phyloP scores from a whole-genome alignment of 1,284 basidiomycete genomes.

The Tilletiopsis washingtonensis region DNA sequence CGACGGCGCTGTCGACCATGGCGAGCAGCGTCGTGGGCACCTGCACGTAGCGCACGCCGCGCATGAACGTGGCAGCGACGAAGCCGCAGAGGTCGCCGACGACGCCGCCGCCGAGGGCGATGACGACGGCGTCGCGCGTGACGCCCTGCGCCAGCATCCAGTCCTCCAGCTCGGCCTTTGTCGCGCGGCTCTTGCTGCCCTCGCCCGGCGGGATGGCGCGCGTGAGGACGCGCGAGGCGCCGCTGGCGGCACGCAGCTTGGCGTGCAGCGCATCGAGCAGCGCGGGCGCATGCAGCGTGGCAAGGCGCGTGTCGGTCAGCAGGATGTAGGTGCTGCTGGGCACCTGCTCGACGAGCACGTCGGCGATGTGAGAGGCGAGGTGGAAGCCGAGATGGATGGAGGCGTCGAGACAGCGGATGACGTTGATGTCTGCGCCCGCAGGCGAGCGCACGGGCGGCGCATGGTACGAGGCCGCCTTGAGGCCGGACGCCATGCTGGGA shows the following conservation, averaged over 20 bases:
- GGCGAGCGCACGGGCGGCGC: conserved; percentile 33
- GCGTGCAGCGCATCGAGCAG: conserved; percentile 63
- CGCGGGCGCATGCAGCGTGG: conserved; percentile 63
- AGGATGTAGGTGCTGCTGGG: conserved; percentile 84
- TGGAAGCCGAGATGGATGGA: conserved; percentile 45
- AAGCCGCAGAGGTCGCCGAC: conserved; percentile 92
- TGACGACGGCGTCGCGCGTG: conserved; percentile 83
- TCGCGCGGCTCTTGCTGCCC: conserved; percentile 79
- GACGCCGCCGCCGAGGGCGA: conserved; percentile 92
- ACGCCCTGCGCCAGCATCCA: conserved; percentile 80
- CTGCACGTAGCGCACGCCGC: conserved; percentile 80
- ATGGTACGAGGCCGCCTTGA: conserved; percentile 44
- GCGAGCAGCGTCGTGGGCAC: conserved; percentile 93
- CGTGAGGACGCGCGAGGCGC: conserved; percentile 61
- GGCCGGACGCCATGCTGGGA: too few relatives aligned
- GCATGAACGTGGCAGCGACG: conserved; percentile 84
- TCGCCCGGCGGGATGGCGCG: conserved; percentile 82
- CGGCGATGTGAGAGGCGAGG: conserved; percentile 50
- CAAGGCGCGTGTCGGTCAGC: conserved; percentile 85
- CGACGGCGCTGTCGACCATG: conserved; percentile 97
- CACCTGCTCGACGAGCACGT: conserved; percentile 63
- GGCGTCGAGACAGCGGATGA: conserved; percentile 35
- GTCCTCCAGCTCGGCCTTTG: conserved; percentile 90
- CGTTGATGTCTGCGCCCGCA: conserved; percentile 38
- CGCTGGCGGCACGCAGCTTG: conserved; percentile 33